Evolutionary conservation across 2,329 filamentous ascomycete genomes (phyloP).

Genomic region (Curvularia spicifera): DNA sequence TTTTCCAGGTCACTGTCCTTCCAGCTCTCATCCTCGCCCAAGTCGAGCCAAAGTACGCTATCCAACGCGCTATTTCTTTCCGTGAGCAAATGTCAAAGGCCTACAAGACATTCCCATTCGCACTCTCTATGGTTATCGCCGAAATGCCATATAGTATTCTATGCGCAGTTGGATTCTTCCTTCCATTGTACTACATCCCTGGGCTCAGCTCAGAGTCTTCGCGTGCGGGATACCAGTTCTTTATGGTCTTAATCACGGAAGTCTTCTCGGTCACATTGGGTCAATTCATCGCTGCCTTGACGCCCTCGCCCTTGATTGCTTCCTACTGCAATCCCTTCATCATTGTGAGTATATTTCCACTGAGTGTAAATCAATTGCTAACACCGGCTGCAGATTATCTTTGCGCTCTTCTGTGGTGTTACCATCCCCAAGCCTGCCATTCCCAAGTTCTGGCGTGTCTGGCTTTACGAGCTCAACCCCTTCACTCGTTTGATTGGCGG

Average conservation of each 20-base stretch:
- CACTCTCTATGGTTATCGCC: conserved; percentile 76
- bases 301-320: conserved; percentile 78
- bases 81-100: conserved; percentile 86
- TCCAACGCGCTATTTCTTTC: conserved; percentile 82
- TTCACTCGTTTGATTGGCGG: conserved; percentile 83
- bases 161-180: conserved; percentile 80
- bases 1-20: conserved; percentile 87
- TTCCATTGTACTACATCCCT: conserved; percentile 84
- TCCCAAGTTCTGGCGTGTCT: conserved; percentile 76
- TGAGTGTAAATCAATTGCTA: background rate
- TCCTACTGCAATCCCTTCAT: conserved; percentile 73
- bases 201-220: conserved; percentile 68
- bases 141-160: conserved; percentile 85
- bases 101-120: conserved; percentile 82
- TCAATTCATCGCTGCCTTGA: conserved; percentile 75
- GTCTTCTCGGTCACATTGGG: conserved; percentile 82
- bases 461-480: conserved; percentile 83
- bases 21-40: conserved; percentile 83
- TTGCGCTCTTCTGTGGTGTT: conserved; percentile 86
- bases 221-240: conserved; percentile 83
- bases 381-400: conserved; percentile 70
- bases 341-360: conserved; percentile 17
- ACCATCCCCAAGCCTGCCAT: conserved; percentile 80
- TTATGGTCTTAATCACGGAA: conserved; percentile 83
- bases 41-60: conserved; percentile 82